A percentile compares a stretch with the other conserved stretches of the same genome.
These are phyloP conservation scores for Dendryphion nanum DNA, from an alignment of 2,329 filamentous ascomycete species.

Conservation along the genomic window DNA sequence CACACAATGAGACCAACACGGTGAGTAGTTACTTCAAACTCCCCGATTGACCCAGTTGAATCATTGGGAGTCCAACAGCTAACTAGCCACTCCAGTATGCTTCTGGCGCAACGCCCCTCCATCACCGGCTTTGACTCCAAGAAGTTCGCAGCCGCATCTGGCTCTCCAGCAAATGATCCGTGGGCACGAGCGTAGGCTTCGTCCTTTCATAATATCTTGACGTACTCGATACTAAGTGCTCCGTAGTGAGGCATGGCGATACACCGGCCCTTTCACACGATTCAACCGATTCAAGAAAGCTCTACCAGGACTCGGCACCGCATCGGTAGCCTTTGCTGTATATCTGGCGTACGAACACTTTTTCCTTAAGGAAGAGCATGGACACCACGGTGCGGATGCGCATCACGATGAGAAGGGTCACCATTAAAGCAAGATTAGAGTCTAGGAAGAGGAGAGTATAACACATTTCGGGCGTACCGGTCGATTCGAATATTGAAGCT, in stretches of 20 bases:
- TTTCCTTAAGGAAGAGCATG: slow-evolving; percentile 68
- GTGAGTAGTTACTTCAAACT: slow-evolving; percentile 14
- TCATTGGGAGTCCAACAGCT: no score
- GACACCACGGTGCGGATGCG: slow-evolving; percentile 20
- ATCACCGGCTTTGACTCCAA: slow-evolving; percentile 90
- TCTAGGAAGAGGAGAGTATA: slow-evolving; percentile 2
- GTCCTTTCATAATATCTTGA: not conserved
- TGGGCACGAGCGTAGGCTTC: slow-evolving; percentile 60
- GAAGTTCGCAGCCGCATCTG: slow-evolving; percentile 72
- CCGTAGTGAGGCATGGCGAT: slow-evolving; percentile 88
- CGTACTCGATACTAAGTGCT: slow-evolving; percentile 16
- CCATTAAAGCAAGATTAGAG: slow-evolving; percentile 10
- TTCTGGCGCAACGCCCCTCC: slow-evolving; percentile 62
- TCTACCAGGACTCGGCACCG: slow-evolving; percentile 91
- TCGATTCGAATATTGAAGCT: slow-evolving; percentile 23
- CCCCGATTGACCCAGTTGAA: no score
- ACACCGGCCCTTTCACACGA: slow-evolving; percentile 82
- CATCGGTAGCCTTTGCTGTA: slow-evolving; percentile 81
- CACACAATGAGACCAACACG: slow-evolving; percentile 7
- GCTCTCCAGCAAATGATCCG: slow-evolving; percentile 59
- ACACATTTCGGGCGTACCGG: slow-evolving; percentile 30
- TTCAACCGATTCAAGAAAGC: slow-evolving; percentile 83
- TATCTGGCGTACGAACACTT: slow-evolving; percentile 91
- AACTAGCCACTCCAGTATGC: slow-evolving; percentile 26
- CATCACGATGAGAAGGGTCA: slow-evolving; percentile 11